Percentiles rank a stretch among this genome's conserved stretches.
phyloP scores from a whole-genome alignment of 345 rosid species.

The Syzygium aromaticum region DNA sequence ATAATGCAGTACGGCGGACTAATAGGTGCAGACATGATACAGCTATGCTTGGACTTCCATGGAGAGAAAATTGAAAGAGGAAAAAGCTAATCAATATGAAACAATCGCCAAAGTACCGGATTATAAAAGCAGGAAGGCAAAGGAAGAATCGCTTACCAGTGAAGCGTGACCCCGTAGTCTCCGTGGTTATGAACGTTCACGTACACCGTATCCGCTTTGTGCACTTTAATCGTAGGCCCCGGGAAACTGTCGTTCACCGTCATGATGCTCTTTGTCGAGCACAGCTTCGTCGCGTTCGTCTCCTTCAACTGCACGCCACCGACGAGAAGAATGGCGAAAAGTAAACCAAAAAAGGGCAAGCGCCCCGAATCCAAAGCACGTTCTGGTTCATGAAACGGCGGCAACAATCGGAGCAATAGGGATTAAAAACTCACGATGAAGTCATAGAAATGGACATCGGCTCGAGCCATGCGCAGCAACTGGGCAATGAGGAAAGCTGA shows the following conservation, averaged over 20 bases:
- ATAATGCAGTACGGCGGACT: background rate
- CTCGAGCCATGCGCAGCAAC: background rate
- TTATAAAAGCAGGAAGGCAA: background rate
- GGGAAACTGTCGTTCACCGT: slow-evolving; percentile 19
- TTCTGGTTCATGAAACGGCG: background rate
- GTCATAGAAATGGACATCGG: slow-evolving; percentile 5
- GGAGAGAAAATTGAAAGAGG: background rate
- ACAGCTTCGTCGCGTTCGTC: slow-evolving; percentile 12
- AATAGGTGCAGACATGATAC: background rate
- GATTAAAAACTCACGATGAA: background rate
- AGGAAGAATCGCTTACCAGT: slow-evolving; percentile 11
- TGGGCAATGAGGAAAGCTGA: background rate
- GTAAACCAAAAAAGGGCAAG: background rate
- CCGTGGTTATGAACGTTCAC: slow-evolving; percentile 21
- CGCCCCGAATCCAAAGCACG: background rate
- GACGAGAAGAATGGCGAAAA: background rate
- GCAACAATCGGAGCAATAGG: background rate
- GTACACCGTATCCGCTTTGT: slow-evolving; percentile 19
- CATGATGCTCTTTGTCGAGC: slow-evolving; percentile 10
- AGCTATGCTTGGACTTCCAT: background rate
- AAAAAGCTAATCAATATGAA: background rate
- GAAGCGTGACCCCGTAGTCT: slow-evolving; percentile 21
- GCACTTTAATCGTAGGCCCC: slow-evolving; percentile 17
- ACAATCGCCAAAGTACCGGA: background rate
- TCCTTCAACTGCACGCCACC: slow-evolving; percentile 10